Base-by-base conservation (phyloP, 2,329 filamentous ascomycete genomes). In the Cercospora zeae-maydis region DNA sequence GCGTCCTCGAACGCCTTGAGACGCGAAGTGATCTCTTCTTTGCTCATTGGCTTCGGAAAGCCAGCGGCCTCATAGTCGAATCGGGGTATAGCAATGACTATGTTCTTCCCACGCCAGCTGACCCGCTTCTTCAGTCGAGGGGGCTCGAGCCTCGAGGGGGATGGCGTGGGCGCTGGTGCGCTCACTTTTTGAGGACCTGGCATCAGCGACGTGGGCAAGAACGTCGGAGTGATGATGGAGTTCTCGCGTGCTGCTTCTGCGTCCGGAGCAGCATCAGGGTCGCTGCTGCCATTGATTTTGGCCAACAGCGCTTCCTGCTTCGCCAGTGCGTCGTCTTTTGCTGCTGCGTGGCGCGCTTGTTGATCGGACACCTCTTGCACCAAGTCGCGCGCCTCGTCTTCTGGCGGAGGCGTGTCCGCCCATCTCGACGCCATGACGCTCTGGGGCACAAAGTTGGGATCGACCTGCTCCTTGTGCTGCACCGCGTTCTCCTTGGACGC, bases 1-100 rank as follows among this genome's bases (percentile, higher is more conserved):
- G 88, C 78, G 68, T 88, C 81, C 72, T 89, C 81, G 83, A 90
- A 91, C 3, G 83, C 83, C 54, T 80, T 80, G 67, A 91, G 78
- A 79, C 90, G 90, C 9, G 82, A 78, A 33, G 83, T 74, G 3
- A 88, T 83, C 56, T 88, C 85, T 16, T 80, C 75, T 36, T 81
- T 64, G 61, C 71, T 77, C 73, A 81, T 74, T 4, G 80, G 80
- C 62, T 73, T 76, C 21, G 76, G 75, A 7, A 78, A 73, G 55
- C 77, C 79, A 19, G 77, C 75, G 14, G 76, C 75, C 9, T 72
- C 75, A n/a, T 77, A 77, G 53, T 79, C 75, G 51, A 79, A 73
- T 30, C 73, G 73, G 1, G 79, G 78, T 45, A 82, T 78, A 24
- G 74, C 77, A 30, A 82, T 78, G 54, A 79, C 71, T 62, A 79